Evolutionary conservation across 140 eudicot genomes (phyloP), one percentile per base, ranked within the genome.

Genomic region (Ambrosia hybrid): DNA sequence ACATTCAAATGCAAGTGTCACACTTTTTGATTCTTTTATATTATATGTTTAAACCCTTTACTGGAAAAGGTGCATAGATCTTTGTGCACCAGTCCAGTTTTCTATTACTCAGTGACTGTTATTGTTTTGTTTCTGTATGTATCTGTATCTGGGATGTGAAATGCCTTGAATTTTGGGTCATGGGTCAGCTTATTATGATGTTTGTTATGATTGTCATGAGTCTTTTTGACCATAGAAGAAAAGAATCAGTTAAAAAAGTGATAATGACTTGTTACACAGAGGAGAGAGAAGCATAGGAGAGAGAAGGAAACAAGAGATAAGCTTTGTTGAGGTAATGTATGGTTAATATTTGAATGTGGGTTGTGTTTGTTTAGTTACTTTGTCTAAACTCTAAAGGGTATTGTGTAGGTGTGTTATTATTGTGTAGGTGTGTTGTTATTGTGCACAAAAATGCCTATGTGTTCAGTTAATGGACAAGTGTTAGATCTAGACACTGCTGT

Each of bases 401-500:
- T n/a, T n/a, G n/a, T n/a, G n/a, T n/a, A n/a, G n/a, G 45, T 39
- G 6, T 39, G 6, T 3, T 39, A n/a, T n/a, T n/a, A n/a, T 39
- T 39, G 5, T 39, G 45, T 39, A 6, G 46, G 46, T 21, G 72
- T 57, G 41, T 34, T 41, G 6, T 41, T 41, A 38, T 26, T 73
- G 80, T 74, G 38, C 51, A 76, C 30, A 17, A 79, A 82, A 75
- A 86, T 86, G 90, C 90, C 89, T 63, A 86, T 76, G 86, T 62
- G 43, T 80, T 66, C 10, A 48, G 84, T 78, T 15, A 87, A 75
- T 30, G 91, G 96, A 82, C 90, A 83, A 26, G 85, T 88, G 17
- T 51, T 91, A 45, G 96, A 91, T 91, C 88, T 91, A 60, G 92
- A 83, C 5, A 88, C 92, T 7, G 97, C 97, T 4, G 92, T 91